These are phyloP conservation scores for Bondarzewia mesenterica DNA, from an alignment of 1,284 basidiomycete genomes.

Conservation along the genomic window DNA sequence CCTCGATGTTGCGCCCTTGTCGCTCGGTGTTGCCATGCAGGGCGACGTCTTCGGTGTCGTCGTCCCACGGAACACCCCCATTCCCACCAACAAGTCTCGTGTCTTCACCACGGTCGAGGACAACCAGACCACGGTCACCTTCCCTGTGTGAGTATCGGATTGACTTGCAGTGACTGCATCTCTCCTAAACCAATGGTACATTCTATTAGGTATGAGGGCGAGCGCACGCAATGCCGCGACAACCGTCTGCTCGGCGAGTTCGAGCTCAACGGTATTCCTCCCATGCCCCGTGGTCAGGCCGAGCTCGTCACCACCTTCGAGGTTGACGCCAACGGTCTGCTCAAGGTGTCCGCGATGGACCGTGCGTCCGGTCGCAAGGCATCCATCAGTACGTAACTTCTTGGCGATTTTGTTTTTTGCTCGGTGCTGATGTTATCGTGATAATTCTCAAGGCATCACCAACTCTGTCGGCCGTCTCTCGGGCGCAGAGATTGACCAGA, in stretches of 20 bases:
- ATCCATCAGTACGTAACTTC: constrained; percentile 72
- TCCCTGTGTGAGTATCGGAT: constrained; percentile 76
- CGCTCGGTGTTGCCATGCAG: constrained; percentile 97
- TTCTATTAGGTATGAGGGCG: constrained; percentile 84
- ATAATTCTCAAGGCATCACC: constrained; percentile 62
- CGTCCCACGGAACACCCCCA: constrained; percentile 94
- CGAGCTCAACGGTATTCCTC: constrained; percentile 94
- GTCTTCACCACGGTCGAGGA: constrained; percentile 97
- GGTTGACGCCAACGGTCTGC: constrained; percentile 93
- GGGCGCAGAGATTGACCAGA: constrained; percentile 91
- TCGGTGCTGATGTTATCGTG: neutral
- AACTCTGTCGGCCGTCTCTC: constrained; percentile 96
- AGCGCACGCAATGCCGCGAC: constrained; percentile 95
- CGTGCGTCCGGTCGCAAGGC: constrained; percentile 94
- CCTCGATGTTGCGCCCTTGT: constrained; percentile 93
- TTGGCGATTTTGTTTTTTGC: neutral
- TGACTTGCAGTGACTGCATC: too few species aligned
- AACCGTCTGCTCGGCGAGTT: constrained; percentile 96
- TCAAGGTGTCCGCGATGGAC: constrained; percentile 94
- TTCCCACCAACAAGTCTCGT: constrained; percentile 94
- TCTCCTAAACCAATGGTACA: too few species aligned
- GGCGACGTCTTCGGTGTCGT: constrained; percentile 96
- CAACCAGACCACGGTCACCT: constrained; percentile 96
- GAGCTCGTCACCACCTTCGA: constrained; percentile 96
- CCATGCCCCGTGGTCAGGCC: constrained; percentile 93